These are phyloP conservation scores for Rhizophlyctis rosea DNA, from an alignment of 192 early-diverging fungal species.

Conservation along the genomic window DNA sequence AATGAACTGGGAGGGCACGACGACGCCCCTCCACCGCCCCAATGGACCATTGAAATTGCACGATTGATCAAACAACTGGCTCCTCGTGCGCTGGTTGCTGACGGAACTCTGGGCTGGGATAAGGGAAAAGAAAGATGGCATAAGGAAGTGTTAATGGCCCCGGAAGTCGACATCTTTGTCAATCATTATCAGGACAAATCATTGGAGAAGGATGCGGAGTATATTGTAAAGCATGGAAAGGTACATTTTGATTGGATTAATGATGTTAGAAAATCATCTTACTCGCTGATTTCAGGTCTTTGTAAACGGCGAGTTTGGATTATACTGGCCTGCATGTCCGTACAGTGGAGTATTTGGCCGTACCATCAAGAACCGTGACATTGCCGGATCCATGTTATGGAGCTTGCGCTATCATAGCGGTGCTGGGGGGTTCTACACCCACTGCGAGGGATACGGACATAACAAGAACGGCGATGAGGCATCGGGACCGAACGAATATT, in stretches of 20 bases:
- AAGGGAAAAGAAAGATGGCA: conserved; percentile 22
- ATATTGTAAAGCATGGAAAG: too few species aligned
- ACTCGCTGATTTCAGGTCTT: too few species aligned
- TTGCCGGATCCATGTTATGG: conserved; percentile 32
- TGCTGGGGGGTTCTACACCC: conserved; percentile 37
- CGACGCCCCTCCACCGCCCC: conserved; percentile 27
- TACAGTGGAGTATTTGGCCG: background rate
- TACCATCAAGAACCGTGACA: background rate
- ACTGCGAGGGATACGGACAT: conserved; percentile 27
- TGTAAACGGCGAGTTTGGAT: conserved; percentile 23
- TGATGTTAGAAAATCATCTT: too few species aligned
- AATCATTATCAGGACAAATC: conserved; percentile 39
- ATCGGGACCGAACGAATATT: too few species aligned
- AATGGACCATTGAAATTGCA: conserved; percentile 37
- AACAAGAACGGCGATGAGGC: too few species aligned
- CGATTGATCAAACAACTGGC: conserved; percentile 20
- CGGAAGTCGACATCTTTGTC: conserved; percentile 24
- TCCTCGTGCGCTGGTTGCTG: conserved; percentile 34
- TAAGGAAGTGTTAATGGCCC: conserved; percentile 15
- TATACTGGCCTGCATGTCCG: conserved; percentile 10
- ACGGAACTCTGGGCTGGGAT: conserved; percentile 39
- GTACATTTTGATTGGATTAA: too few species aligned
- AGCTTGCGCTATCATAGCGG: conserved; percentile 27
- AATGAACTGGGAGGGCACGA: conserved; percentile 35
- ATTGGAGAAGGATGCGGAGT: too few species aligned